Evolutionary conservation across 2,329 filamentous ascomycete species (phyloP), one percentile per base, ranked within the genome.

Genomic region (Fusarium falciforme): DNA sequence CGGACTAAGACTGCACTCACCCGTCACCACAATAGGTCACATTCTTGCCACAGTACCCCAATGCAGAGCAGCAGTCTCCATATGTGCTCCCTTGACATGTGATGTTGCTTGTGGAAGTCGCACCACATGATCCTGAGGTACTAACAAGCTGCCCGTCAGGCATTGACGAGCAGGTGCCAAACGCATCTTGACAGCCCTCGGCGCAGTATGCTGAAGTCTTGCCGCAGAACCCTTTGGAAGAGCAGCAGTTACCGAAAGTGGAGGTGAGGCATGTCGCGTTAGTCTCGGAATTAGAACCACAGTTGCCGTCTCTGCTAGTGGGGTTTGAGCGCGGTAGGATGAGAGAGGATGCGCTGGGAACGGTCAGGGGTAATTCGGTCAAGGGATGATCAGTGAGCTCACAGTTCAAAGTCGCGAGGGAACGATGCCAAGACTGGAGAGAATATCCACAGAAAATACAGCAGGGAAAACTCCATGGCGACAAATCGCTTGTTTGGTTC

Each of bases 241-340:
- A 67, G 52, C 65, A 67, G 42, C 65, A 67, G 42, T 67, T 67
- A 27, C 65, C 65, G 35, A 42, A 67, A 31, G 61, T 60, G 14
- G 65, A 67, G 33, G 61, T 66, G 42, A 67, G 65, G 40, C 65
- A 67, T 67, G 65, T 67, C 38, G 65, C 65, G 65, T 67, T 67
- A 5, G 40, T 60, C 8, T 67, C 65, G 6, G 65, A 67, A 58
- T 67, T 67, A 6, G 65, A 60, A 29, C 65, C 65, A 59, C 65
- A 67, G 49, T 67, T 67, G 20, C 65, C 65, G 25, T 67, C 65
- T 42, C 52, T 60, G 40, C 65, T 67, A n/a, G 40, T 66, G 61
- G 65, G 65, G 40, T 67, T 55, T 35, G 52, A 22, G 27, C 65
- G 65, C 5, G 65, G 40, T 5, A 67, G 62, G 27, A 67, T 27